Evolutionary conservation across 2,329 filamentous ascomycete species (phyloP), one percentile per base, ranked within the genome.

Genomic region (Colletotrichum agaves): DNA sequence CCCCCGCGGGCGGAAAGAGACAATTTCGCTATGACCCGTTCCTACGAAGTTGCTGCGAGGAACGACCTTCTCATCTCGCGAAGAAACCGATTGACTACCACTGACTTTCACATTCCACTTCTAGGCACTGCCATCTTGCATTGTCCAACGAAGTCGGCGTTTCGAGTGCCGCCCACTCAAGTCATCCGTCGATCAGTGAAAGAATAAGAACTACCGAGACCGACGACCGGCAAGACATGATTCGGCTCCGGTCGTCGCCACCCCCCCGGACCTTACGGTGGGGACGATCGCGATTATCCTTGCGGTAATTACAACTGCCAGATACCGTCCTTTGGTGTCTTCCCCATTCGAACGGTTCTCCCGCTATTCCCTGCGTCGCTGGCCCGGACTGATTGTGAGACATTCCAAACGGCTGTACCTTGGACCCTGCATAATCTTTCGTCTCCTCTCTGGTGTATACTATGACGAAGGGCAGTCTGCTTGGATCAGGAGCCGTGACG

Each of bases 101-200:
- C 27, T 21, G 46, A 11, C 37, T 35, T 41, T 5, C 5, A 33
- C 41, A n/a, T 55, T 43, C 50, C 44, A 63, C 44, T 27, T 63
- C 43, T 41, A 63, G 63, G 63, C 50, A 63, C 15, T 59, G 17
- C 15, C 1, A 19, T 19, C 63, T 11, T 12, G 10, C 6, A 8
- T 27, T 27, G 6, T 27, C 3, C 4, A 7, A 27, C 2, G 6
- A 27, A 27, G 27, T 39, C 8, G n/a, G 27, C 31, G 23, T 50
- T 23, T 7, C 13, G 13, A 13, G 17, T 44, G 41, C 15, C 13
- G 6, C n/a, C 13, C 35, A 8, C 35, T 5, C 35, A 37, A 37
- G 35, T 37, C 13, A n/a, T 4, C 8, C 41, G 56, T 41, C n/a
- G 56, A 59, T 47, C 41, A 10, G 27, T n/a, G 27, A 4, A 11